Evolutionary conservation across 352 stramenopile genomes (phyloP), one percentile per base, ranked within the genome.

Genomic region (Phytophthora tubulina): DNA sequence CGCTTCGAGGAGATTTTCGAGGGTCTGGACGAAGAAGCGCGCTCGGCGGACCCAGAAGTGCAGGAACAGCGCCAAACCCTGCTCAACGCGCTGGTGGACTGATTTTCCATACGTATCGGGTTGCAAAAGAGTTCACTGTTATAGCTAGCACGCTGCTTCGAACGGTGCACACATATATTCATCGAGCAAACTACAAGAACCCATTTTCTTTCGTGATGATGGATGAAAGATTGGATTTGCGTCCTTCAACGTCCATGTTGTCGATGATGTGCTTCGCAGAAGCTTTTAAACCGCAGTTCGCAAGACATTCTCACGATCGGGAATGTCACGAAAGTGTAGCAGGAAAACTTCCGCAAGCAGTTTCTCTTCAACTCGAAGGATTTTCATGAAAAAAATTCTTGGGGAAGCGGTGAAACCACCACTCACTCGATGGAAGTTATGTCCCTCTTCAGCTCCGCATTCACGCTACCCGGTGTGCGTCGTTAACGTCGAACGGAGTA

Each of bases 1-100:
- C 80, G 79, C 58, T 97, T 96, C 42, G 88, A 96, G 60, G 83
- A 92, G 55, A 83, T 96, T 17, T 95, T 93, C 30, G 80, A 94
- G 45, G 64, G 72, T 9, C 71, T 92, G 27, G 83, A 92, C 53
- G 89, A 95, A 55, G 86, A 92, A 31, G 77, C 86, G 11, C 85
- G 83, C 57, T 88, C 61, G 21, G 77, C 82, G 41, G 88, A 94
- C 51, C 73, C 82, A 7, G 86, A 93, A 50, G 84, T 95, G 58
- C 73, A 90, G 5, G 83, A 93, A 57, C 88, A 95, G 58, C 86
- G 88, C 44, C 84, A 95, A 72, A 72, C 82, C 44, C 76, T 95
- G 41, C 77, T 92, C 38, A 79, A 82, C 41, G 84, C 86, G 41
- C 73, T 92, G n/a, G 73, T 90, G 33, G 81, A 91, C 61, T 93